These are phyloP conservation scores for Candida tropicalis DNA, from an alignment of 1,139 yeast genomes.

Conservation along the genomic window DNA sequence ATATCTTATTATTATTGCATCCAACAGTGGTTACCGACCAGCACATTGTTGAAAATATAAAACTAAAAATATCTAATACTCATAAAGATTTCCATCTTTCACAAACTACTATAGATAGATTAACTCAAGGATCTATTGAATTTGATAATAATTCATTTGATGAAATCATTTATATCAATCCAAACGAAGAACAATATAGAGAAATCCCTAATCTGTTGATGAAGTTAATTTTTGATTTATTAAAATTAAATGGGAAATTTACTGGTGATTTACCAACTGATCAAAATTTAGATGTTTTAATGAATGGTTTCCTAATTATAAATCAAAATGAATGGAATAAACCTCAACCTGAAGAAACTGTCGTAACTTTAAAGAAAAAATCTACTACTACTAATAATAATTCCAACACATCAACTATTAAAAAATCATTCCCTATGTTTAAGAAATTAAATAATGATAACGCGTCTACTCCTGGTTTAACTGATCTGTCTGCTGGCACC, in stretches of 20 bases:
- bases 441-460: slow-evolving; percentile 25
- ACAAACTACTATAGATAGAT: slow-evolving; percentile 73
- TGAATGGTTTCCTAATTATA: slow-evolving; percentile 62
- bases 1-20: slow-evolving; percentile 53
- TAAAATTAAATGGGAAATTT: slow-evolving; percentile 51
- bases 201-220: slow-evolving; percentile 48
- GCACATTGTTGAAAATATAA: slow-evolving; percentile 42
- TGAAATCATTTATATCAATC: slow-evolving; percentile 60
- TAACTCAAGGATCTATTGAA: slow-evolving; percentile 58
- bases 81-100: slow-evolving; percentile 22
- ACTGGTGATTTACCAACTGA: slow-evolving; percentile 55
- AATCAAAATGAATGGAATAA: slow-evolving; percentile 41
- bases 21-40: slow-evolving; percentile 74
- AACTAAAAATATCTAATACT: slow-evolving; percentile 23
- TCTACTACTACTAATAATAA: background rate
- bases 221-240: slow-evolving; percentile 39
- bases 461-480: slow-evolving; percentile 28
- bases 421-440: slow-evolving; percentile 26
- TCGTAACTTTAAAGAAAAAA: slow-evolving; percentile 13
- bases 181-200: slow-evolving; percentile 41
- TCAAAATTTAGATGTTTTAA: slow-evolving; percentile 57
- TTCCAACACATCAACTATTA: slow-evolving; percentile 10
- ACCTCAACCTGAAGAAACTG: slow-evolving; percentile 38
- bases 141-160: slow-evolving; percentile 48
- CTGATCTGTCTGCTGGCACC: slow-evolving; percentile 42